phyloP scores from a whole-genome alignment of 1,139 yeast species.

The Yamadazyma spencermartinsiae region DNA sequence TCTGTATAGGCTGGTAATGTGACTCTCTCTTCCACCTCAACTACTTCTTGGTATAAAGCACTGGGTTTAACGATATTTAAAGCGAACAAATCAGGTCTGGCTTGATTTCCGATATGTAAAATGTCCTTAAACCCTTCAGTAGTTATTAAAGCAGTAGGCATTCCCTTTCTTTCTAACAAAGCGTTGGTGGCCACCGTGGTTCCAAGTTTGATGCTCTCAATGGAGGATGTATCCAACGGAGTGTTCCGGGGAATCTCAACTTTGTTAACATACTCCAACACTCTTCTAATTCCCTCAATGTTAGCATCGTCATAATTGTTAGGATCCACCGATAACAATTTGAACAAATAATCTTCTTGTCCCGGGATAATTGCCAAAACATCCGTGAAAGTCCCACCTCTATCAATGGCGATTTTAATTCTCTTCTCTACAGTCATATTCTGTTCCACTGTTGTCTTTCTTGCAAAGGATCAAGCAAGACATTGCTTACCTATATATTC shows the following conservation, averaged over 20 bases:
- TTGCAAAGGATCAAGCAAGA: no score
- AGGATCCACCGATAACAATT: slow-evolving; percentile 22
- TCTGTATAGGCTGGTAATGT: slow-evolving; percentile 67
- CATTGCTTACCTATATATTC: neutral
- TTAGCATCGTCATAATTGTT: slow-evolving; percentile 21
- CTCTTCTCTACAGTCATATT: slow-evolving; percentile 10
- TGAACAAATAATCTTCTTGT: slow-evolving; percentile 17
- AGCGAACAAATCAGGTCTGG: slow-evolving; percentile 69
- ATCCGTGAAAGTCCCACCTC: slow-evolving; percentile 25
- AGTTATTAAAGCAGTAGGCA: slow-evolving; percentile 58
- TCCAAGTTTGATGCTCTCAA: slow-evolving; percentile 64
- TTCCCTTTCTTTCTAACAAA: slow-evolving; percentile 65
- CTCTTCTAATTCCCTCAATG: slow-evolving; percentile 23
- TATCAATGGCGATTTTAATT: slow-evolving; percentile 18
- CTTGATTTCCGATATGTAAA: slow-evolving; percentile 68
- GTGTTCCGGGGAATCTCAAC: slow-evolving; percentile 16
- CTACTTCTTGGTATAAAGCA: slow-evolving; percentile 60
- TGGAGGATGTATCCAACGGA: slow-evolving; percentile 28
- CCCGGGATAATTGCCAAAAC: slow-evolving; percentile 17
- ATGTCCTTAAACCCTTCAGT: slow-evolving; percentile 67
- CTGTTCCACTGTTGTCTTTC: no score
- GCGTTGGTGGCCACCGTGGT: slow-evolving; percentile 84
- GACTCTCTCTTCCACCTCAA: slow-evolving; percentile 72
- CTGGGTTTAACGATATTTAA: slow-evolving; percentile 56
- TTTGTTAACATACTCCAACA: slow-evolving; percentile 15